Conservation (phyloP, 768 basidiomycete species). For the Daedaleopsis sinensis region DNA sequence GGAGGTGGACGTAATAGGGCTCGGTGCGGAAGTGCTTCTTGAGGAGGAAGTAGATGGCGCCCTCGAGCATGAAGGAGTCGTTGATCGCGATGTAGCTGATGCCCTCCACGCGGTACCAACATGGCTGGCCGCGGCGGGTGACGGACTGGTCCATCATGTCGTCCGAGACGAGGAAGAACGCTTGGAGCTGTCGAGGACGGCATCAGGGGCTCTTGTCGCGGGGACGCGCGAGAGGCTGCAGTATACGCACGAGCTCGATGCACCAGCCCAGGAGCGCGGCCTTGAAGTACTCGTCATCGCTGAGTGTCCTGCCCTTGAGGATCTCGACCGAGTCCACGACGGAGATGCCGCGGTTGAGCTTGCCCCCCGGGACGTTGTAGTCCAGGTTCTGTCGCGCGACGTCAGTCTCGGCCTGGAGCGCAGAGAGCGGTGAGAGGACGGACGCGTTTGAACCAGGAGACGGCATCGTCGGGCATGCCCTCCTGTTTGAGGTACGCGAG, state of each 20-base stretch:
- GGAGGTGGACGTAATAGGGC: constrained; percentile 82
- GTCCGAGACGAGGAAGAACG: constrained; percentile 95
- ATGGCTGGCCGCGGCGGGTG: constrained; percentile 92
- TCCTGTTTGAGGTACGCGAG: constrained; percentile 65
- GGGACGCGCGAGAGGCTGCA: background rate
- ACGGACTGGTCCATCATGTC: constrained; percentile 98
- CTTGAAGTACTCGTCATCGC: constrained; percentile 86
- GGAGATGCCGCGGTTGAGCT: constrained; percentile 95
- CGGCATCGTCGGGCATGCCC: constrained; percentile 82
- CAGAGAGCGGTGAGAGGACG: constrained; percentile 28
- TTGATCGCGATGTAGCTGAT: constrained; percentile 92
- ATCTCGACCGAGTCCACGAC: constrained; percentile 94
- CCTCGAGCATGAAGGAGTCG: constrained; percentile 95
- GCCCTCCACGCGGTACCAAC: constrained; percentile 79
- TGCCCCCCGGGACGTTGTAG: constrained; percentile 95
- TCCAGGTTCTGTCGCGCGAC: constrained; percentile 67
- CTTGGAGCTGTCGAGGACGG: constrained; percentile 72
- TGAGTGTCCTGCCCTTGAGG: constrained; percentile 67
- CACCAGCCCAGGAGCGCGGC: constrained; percentile 93
- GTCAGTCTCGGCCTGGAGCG: background rate
- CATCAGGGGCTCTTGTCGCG: background rate
- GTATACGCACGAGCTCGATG: constrained; percentile 87
- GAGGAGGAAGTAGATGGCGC: constrained; percentile 88
- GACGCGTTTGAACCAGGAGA: constrained; percentile 85
- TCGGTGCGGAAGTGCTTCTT: constrained; percentile 84